These are phyloP conservation scores for Warburgia ugandensis DNA, from an alignment of 164 flowering plant species.

Conservation along the genomic window DNA sequence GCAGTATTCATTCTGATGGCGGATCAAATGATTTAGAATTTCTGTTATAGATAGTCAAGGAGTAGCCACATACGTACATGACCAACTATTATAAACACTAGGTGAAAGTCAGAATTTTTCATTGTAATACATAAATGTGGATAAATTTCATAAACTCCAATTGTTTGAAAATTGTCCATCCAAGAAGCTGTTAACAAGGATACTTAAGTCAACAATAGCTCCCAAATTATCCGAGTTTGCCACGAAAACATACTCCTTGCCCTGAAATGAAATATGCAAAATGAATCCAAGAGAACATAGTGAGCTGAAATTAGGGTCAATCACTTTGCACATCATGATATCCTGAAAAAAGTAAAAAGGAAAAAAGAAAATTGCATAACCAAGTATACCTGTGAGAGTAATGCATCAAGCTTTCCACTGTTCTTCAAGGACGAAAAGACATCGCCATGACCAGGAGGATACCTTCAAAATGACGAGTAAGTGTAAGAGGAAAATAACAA, in stretches of 20 bases:
- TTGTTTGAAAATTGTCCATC: background rate
- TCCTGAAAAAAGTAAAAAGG: no score
- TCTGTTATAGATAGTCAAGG: conserved; percentile 61
- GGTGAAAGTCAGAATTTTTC: no score
- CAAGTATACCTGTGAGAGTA: conserved; percentile 60
- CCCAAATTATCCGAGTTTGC: conserved; percentile 99
- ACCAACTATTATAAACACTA: no score
- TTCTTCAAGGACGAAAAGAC: conserved; percentile 88
- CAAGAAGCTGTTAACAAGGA: conserved; percentile 36
- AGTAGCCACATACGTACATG: conserved; percentile 4
- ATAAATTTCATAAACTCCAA: no score
- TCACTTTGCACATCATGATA: background rate
- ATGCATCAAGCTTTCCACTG: conserved; percentile 88
- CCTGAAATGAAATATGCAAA: conserved; percentile 35
- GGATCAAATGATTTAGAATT: conserved; percentile 77
- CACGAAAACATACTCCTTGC: conserved; percentile 91
- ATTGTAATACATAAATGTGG: background rate
- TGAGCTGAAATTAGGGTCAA: background rate
- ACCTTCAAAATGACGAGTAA: conserved; percentile 42
- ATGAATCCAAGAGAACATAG: background rate
- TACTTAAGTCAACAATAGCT: conserved; percentile 94
- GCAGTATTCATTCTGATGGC: conserved; percentile 89
- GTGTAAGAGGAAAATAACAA: background rate
- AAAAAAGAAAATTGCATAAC: background rate
- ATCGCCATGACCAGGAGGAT: conserved; percentile 98